Evolutionary conservation across 2,329 filamentous ascomycete genomes (phyloP).

Genomic region (Pseudocercospora crystallina): DNA sequence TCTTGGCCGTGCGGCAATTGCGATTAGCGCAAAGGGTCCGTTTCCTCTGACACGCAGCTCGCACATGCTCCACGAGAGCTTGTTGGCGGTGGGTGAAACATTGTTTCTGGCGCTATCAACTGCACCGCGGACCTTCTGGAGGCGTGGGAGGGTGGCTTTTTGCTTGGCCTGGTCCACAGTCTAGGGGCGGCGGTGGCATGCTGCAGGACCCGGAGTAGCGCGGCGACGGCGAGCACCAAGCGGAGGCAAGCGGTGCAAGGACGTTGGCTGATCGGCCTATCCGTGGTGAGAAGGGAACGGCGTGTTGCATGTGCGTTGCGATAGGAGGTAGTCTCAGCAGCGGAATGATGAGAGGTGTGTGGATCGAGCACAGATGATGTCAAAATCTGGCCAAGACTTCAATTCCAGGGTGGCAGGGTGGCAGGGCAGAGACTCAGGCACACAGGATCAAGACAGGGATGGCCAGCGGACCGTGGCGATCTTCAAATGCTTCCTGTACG

Average conservation of each 20-base stretch:
- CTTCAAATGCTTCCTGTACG: background rate
- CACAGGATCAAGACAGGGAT: background rate
- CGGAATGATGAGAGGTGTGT: too few relatives aligned
- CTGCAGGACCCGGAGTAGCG: background rate
- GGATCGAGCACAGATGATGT: too few relatives aligned
- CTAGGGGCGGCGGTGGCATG: background rate
- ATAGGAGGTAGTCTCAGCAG: background rate
- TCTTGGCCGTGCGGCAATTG: too few relatives aligned
- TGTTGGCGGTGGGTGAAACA: too few relatives aligned
- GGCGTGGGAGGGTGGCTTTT: background rate
- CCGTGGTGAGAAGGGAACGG: background rate
- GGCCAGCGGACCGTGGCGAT: constrained; percentile 1
- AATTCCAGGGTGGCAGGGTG: background rate
- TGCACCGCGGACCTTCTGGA: too few relatives aligned
- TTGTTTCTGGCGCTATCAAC: too few relatives aligned
- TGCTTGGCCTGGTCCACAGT: background rate
- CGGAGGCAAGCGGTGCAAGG: background rate
- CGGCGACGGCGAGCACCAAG: background rate
- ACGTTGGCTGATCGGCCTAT: constrained; percentile 1
- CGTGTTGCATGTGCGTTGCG: background rate
- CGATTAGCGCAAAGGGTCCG: too few relatives aligned
- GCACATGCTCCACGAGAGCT: too few relatives aligned
- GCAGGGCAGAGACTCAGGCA: background rate
- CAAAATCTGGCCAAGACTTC: too few relatives aligned
- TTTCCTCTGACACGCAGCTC: too few relatives aligned